Evolutionary conservation across 768 basidiomycete genomes (phyloP).

Genomic region (Artomyces pyxidatus): DNA sequence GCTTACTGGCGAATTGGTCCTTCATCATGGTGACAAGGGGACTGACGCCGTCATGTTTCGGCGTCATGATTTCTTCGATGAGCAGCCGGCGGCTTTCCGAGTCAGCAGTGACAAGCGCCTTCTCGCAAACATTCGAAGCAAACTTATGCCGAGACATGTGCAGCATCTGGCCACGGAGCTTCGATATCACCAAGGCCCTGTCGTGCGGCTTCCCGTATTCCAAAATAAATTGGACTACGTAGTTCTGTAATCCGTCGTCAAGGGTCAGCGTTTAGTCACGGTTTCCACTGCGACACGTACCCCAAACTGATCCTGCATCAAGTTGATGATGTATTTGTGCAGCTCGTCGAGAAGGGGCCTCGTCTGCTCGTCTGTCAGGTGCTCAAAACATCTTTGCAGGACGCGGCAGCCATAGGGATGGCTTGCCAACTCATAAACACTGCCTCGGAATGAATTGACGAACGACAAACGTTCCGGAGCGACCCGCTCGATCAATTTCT

Average conservation of each 20-base stretch:
- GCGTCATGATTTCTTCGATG: slow-evolving; percentile 74
- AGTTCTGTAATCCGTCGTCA: slow-evolving; percentile 50
- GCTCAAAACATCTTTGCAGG: slow-evolving; percentile 86
- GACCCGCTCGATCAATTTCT: slow-evolving; percentile 82
- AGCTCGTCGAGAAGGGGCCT: slow-evolving; percentile 77
- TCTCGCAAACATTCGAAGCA: slow-evolving; percentile 94
- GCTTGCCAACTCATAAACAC: slow-evolving; percentile 72
- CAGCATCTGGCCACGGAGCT: slow-evolving; percentile 71
- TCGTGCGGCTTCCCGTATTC: slow-evolving; percentile 72
- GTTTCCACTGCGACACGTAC: slow-evolving; percentile 33
- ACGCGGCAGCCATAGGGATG: slow-evolving; percentile 95
- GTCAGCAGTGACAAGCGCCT: slow-evolving; percentile 66
- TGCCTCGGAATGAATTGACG: slow-evolving; percentile 65
- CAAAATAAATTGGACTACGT: slow-evolving; percentile 91
- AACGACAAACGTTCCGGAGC: slow-evolving; percentile 70
- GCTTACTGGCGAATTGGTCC: slow-evolving; percentile 84
- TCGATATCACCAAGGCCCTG: slow-evolving; percentile 51
- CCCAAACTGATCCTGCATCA: slow-evolving; percentile 91
- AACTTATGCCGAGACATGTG: slow-evolving; percentile 83
- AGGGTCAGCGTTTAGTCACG: slow-evolving; percentile 11
- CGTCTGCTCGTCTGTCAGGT: slow-evolving; percentile 60
- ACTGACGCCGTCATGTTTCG: slow-evolving; percentile 56
- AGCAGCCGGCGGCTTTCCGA: slow-evolving; percentile 56
- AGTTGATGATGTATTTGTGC: slow-evolving; percentile 53
- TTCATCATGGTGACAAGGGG: slow-evolving; percentile 70